Percentiles rank a stretch among this genome's conserved stretches.
Conservation (phyloP, 2,329 filamentous ascomycete genomes). For the Endoconidiophora laricicola region DNA sequence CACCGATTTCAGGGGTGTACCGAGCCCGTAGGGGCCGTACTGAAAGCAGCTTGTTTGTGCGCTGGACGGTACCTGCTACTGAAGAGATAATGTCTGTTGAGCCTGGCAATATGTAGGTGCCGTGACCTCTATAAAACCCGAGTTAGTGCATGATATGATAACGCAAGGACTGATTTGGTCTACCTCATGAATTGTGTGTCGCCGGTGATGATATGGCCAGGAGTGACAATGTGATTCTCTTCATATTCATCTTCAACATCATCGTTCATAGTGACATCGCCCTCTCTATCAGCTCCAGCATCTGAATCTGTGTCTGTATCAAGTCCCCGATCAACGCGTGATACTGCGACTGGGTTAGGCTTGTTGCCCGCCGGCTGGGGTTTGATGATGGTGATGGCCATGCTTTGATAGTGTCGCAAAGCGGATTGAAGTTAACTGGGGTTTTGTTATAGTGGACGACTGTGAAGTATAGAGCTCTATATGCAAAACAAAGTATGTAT, state of each 20-base stretch:
- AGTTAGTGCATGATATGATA: neutral
- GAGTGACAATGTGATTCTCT: conserved; percentile 54
- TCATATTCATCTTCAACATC: conserved; percentile 14
- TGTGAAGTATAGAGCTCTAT: too few species aligned
- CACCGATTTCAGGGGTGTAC: conserved; percentile 90
- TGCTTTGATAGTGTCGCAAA: conserved; percentile 14
- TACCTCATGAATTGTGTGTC: conserved; percentile 95
- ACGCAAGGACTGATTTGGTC: conserved; percentile 14
- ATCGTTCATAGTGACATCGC: conserved; percentile 29
- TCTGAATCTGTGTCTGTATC: conserved; percentile 29
- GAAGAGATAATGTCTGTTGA: conserved; percentile 66
- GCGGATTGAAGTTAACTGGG: too few species aligned
- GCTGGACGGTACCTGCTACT: conserved; percentile 75
- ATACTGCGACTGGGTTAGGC: conserved; percentile 10
- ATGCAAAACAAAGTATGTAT: too few species aligned
- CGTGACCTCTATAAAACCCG: conserved; percentile 55
- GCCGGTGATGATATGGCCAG: conserved; percentile 72
- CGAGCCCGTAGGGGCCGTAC: conserved; percentile 79
- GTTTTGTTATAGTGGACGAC: too few species aligned
- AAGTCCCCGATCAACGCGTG: conserved; percentile 17
- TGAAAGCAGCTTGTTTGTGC: conserved; percentile 92
- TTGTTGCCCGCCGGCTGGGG: conserved; percentile 20
- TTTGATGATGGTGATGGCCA: conserved; percentile 33
- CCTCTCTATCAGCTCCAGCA: conserved; percentile 29
- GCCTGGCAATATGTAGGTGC: conserved; percentile 56